Evolutionary conservation across 495 filamentous ascomycete genomes (phyloP), one percentile per base, ranked within the genome.

Genomic region (Paragyromitra xinjiangensis): DNA sequence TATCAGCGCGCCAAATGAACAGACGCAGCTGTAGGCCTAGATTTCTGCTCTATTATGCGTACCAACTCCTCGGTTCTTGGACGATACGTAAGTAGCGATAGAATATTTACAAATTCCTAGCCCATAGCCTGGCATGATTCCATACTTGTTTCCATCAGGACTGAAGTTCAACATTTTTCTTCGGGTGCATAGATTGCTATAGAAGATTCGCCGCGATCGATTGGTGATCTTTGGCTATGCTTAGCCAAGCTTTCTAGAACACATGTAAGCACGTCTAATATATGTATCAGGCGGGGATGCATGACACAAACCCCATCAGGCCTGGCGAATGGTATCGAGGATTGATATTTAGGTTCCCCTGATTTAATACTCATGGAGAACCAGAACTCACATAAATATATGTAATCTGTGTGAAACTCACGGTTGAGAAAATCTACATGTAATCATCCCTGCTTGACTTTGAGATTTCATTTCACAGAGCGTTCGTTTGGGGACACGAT

Each of bases 1-100:
- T 76, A 66, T 51, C 61, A 67, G 59, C 69, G 69, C 73, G 73
- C 48, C 67, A 72, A 70, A 40, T 24, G 59, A 39, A 75, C 58
- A 75, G 59, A 53, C 68, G 69, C 74, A 63, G 39, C 11, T 62
- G 34, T 8, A 39, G 37, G 59, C 59, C 59, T 62, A 62, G 58
- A 62, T 19, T 34, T 19, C 40, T 37, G 29, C 29, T 58, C 29
- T 34, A 58, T 63, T 22, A 63, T 63, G 59, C 59, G 59, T 44
- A 44, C 66, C 66, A 59, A 42, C 42, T 24, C 14, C 34, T 56
- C n/a, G 65, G 50, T 34, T 8, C 58, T 26, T 44, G 44, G 44
- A 39, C 50, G 42, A 44, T 62, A 29, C 62, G 61, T 71, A 51
- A 72, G 14, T 24, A 56, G 39, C 48, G 37, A 58, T 44, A 65